These are phyloP conservation scores for Suhomyces xylopsoci DNA, from an alignment of 805 yeast genomes.

Conservation along the genomic window DNA sequence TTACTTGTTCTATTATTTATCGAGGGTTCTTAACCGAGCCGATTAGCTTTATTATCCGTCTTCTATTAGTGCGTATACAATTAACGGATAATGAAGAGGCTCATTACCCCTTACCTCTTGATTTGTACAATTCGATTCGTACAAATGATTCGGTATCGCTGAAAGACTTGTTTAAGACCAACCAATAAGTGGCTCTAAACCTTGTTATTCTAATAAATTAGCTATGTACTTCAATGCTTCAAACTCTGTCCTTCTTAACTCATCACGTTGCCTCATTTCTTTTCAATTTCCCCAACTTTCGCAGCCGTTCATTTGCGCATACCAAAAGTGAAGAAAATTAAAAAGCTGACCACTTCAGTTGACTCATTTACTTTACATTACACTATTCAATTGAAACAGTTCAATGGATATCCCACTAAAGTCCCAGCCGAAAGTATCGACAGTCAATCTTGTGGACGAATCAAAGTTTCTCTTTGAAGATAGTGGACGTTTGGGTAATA, in stretches of 20 bases:
- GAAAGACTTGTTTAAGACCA: too few relatives aligned
- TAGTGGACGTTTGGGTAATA: neutral
- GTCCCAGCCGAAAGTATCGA: conserved; percentile 38
- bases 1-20: too few relatives aligned
- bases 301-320: neutral
- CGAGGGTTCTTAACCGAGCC: neutral
- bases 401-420: conserved; percentile 40
- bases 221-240: neutral
- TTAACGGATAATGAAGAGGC: neutral
- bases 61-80: neutral
- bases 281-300: neutral
- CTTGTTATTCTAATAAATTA: neutral
- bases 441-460: conserved; percentile 27
- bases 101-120: neutral
- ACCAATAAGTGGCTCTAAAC: too few relatives aligned
- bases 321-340: neutral
- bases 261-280: neutral
- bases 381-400: neutral
- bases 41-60: neutral
- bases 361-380: neutral
- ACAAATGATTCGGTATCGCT: neutral
- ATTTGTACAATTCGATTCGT: neutral
- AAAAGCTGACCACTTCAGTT: neutral
- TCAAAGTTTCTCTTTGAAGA: conserved; percentile 5
- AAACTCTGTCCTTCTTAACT: neutral